These are phyloP conservation scores for Botryobasidium botryosum DNA, from an alignment of 768 basidiomycete genomes.

Conservation along the genomic window DNA sequence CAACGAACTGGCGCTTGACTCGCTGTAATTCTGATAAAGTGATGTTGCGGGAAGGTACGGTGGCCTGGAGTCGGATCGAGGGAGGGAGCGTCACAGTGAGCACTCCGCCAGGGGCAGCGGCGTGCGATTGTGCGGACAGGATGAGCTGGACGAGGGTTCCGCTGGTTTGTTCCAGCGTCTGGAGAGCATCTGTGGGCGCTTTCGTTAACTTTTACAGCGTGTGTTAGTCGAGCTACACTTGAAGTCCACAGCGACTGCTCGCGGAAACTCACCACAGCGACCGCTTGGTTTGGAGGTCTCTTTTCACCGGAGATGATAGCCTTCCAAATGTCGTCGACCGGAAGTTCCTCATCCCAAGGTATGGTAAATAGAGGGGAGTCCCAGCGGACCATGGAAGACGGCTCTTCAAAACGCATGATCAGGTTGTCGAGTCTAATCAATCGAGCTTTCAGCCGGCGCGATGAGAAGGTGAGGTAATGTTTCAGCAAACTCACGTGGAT, in stretches of 20 bases:
- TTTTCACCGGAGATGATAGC: slow-evolving; percentile 62
- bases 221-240: background rate
- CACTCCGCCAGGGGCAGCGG: slow-evolving; percentile 35
- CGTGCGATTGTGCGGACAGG: slow-evolving; percentile 41
- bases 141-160: slow-evolving; percentile 53
- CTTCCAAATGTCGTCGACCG: slow-evolving; percentile 59
- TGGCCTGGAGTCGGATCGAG: slow-evolving; percentile 26
- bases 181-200: slow-evolving; percentile 78
- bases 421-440: slow-evolving; percentile 62
- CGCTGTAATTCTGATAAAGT: slow-evolving; percentile 82
- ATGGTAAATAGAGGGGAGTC: slow-evolving; percentile 89
- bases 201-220: slow-evolving; percentile 40
- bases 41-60: slow-evolving; percentile 49
- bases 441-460: slow-evolving; percentile 6
- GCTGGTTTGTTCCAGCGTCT: slow-evolving; percentile 66
- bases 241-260: too few relatives aligned
- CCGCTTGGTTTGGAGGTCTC: slow-evolving; percentile 58
- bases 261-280: slow-evolving; percentile 6
- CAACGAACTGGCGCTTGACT: slow-evolving; percentile 80
- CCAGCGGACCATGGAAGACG: slow-evolving; percentile 97
- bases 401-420: slow-evolving; percentile 81
- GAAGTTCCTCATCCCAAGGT: slow-evolving; percentile 52
- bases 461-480: background rate
- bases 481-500: slow-evolving; percentile 44
- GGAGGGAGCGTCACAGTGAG: slow-evolving; percentile 31